phyloP scores from a whole-genome alignment of 345 rosid genomes.

The Dipteronia sinensis region DNA sequence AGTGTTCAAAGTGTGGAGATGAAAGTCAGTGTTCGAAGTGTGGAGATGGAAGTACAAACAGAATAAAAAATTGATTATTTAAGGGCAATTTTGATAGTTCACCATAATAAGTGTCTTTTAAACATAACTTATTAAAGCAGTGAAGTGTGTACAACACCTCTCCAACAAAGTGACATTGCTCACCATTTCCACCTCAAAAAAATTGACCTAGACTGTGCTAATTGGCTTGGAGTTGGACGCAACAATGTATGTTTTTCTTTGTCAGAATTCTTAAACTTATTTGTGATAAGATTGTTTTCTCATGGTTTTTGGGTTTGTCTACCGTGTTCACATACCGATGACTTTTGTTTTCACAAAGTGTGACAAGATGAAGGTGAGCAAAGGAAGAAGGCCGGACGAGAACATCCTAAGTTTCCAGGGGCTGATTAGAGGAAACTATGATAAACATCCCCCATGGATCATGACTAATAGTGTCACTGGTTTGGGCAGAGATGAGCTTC shows the following conservation, averaged over 20 bases:
- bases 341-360: conserved; percentile 89
- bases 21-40: no score
- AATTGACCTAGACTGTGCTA: conserved; percentile 88
- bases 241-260: conserved; percentile 52
- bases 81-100: no score
- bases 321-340: conserved; percentile 63
- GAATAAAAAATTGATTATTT: no score
- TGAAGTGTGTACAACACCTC: no score
- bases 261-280: not conserved
- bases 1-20: no score
- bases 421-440: conserved; percentile 58
- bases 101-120: no score
- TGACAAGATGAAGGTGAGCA: conserved; percentile 71
- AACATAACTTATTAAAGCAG: no score
- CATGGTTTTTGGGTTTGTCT: not conserved
- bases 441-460: conserved; percentile 84
- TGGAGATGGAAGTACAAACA: no score
- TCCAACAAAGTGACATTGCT: no score
- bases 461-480: conserved; percentile 88
- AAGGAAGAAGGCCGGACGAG: conserved; percentile 82
- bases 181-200: no score
- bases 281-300: not conserved
- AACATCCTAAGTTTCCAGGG: conserved; percentile 73
- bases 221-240: conserved; percentile 95
- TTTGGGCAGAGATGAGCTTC: conserved; percentile 91